A percentile compares a stretch with the other conserved stretches of the same genome.
Evolutionary conservation across 2,329 filamentous ascomycete genomes (phyloP).

Genomic region (Magnaporthiopsis incrustans): DNA sequence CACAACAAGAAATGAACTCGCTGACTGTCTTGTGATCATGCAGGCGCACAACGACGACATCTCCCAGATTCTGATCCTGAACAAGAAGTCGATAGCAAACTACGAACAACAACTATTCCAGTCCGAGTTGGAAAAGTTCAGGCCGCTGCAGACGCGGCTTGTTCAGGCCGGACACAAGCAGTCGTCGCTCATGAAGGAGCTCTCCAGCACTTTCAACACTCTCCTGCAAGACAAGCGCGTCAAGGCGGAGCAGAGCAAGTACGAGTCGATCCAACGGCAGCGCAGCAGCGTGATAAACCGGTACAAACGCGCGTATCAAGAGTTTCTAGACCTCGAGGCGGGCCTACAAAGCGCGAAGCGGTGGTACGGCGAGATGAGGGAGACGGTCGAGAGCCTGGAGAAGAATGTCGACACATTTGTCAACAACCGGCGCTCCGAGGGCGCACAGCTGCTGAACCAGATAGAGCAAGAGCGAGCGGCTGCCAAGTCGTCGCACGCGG

Average conservation of each 20-base stretch:
- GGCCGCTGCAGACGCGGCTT: slow-evolving; percentile 83
- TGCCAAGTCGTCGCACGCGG: slow-evolving; percentile 54
- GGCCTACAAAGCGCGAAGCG: slow-evolving; percentile 81
- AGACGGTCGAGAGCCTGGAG: slow-evolving; percentile 82
- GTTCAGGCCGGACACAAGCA: slow-evolving; percentile 95
- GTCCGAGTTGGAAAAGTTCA: slow-evolving; percentile 94
- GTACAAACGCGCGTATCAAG: slow-evolving; percentile 87
- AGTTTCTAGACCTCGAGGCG: slow-evolving; percentile 81
- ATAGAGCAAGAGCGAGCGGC: slow-evolving; percentile 74
- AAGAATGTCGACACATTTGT: slow-evolving; percentile 98
- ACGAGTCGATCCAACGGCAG: slow-evolving; percentile 80
- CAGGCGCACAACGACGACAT: slow-evolving; percentile 96
- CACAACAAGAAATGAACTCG: not conserved
- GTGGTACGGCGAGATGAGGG: slow-evolving; percentile 94
- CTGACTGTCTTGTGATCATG: not conserved
- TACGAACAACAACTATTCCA: slow-evolving; percentile 91
- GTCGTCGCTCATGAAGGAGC: slow-evolving; percentile 85
- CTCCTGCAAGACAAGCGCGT: slow-evolving; percentile 92
- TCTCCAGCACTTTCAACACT: slow-evolving; percentile 78
- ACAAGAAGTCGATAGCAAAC: slow-evolving; percentile 92
- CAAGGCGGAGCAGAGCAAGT: slow-evolving; percentile 87
- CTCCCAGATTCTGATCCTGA: slow-evolving; percentile 91
- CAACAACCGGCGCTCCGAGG: slow-evolving; percentile 86
- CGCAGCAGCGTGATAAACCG: slow-evolving; percentile 71
- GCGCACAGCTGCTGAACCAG: slow-evolving; percentile 76